phyloP scores from a whole-genome alignment of 73 alveolate genomes.

The Uronychia binucleata region DNA sequence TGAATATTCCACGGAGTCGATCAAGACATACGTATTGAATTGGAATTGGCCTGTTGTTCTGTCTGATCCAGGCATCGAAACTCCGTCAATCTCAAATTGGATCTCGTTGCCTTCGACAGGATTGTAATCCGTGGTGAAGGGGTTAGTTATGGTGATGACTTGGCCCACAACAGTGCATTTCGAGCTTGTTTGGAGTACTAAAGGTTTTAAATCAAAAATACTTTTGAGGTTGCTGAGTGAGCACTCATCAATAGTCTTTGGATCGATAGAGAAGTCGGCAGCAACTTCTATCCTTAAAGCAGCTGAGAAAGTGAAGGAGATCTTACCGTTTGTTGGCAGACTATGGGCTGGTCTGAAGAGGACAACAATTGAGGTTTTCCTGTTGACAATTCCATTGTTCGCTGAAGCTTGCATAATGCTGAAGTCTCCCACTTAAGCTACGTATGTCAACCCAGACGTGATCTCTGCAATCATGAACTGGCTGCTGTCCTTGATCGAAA shows the following conservation, averaged over 20 bases:
- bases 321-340: background rate
- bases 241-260: slow-evolving; percentile 11
- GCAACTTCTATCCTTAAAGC: slow-evolving; percentile 21
- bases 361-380: background rate
- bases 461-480: background rate
- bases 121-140: slow-evolving; percentile 8
- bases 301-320: slow-evolving; percentile 7
- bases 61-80: slow-evolving; percentile 19
- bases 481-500: background rate
- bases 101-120: background rate
- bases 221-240: slow-evolving; percentile 1
- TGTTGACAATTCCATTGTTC: slow-evolving; percentile 1
- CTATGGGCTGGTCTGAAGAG: slow-evolving; percentile 8
- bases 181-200: no score
- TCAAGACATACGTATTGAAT: background rate
- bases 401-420: slow-evolving; percentile 2
- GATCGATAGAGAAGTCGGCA: slow-evolving; percentile 6
- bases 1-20: background rate
- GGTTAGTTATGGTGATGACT: slow-evolving; percentile 4
- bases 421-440: slow-evolving; percentile 1
- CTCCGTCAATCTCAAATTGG: slow-evolving; percentile 2
- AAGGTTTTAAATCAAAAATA: no score
- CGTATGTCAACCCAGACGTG: background rate
- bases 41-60: background rate
- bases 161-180: slow-evolving; percentile 22